These are phyloP conservation scores for Coemansia sp. DNA, from an alignment of 192 early-diverging fungal genomes.

Conservation along the genomic window DNA sequence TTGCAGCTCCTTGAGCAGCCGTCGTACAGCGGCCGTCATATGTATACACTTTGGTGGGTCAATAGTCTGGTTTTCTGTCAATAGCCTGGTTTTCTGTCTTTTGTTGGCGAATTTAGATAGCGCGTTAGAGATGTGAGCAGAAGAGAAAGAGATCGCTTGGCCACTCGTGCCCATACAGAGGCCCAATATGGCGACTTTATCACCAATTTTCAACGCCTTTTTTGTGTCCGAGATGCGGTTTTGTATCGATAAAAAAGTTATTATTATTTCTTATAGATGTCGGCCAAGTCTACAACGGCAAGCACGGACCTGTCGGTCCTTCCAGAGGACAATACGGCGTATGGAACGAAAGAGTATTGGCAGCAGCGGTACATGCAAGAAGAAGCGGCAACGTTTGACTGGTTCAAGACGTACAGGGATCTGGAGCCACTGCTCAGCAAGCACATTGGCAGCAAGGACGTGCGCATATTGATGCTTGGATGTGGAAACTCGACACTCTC, in stretches of 20 bases:
- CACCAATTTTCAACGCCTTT: background rate
- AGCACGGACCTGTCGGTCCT: slow-evolving; percentile 53
- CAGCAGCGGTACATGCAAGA: slow-evolving; percentile 63
- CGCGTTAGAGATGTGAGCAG: too few relatives aligned
- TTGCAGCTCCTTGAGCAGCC: slow-evolving; percentile 62
- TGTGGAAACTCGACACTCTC: slow-evolving; percentile 83
- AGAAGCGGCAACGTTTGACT: slow-evolving; percentile 69
- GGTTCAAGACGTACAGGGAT: slow-evolving; percentile 84
- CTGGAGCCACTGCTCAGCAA: slow-evolving; percentile 63
- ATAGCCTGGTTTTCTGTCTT: background rate
- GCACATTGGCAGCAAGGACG: slow-evolving; percentile 57
- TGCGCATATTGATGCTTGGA: slow-evolving; percentile 78
- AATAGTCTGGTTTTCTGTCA: too few relatives aligned
- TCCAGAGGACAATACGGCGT: slow-evolving; percentile 67
- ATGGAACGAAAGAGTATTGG: slow-evolving; percentile 80
- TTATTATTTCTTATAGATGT: background rate
- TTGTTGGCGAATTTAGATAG: background rate
- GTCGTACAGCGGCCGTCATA: slow-evolving; percentile 53
- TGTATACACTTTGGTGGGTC: background rate
- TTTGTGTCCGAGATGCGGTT: background rate
- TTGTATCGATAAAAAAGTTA: background rate
- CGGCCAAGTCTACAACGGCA: slow-evolving; percentile 8
- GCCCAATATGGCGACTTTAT: background rate
- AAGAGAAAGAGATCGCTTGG: background rate
- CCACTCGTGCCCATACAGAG: background rate